phyloP scores from a whole-genome alignment of 1,139 yeast genomes.

The Geotrichum reessii region DNA sequence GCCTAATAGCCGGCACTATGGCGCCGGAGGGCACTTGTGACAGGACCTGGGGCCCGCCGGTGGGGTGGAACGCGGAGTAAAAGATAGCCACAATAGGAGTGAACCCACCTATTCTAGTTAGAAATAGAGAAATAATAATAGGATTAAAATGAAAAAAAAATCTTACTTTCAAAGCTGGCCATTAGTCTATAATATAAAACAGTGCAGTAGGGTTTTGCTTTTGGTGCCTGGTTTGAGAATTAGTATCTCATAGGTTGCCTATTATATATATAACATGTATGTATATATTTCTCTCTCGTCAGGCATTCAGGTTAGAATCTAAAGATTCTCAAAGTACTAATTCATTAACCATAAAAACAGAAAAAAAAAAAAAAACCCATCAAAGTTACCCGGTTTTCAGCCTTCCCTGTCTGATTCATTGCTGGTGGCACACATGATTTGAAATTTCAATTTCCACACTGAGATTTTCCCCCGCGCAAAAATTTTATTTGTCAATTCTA shows the following conservation, averaged over 20 bases:
- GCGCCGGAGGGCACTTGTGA: conserved; percentile 81
- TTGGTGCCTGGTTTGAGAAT: no score
- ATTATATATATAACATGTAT: no score
- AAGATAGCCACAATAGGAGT: conserved; percentile 82
- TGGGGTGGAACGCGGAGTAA: conserved; percentile 89
- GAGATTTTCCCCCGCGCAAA: conserved; percentile 8
- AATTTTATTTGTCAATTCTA: not conserved
- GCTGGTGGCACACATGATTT: conserved; percentile 5
- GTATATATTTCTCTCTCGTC: no score
- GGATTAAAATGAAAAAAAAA: not conserved
- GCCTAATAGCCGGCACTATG: conserved; percentile 39
- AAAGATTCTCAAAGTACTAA: not conserved
- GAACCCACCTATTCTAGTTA: conserved; percentile 47
- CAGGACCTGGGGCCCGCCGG: conserved; percentile 90
- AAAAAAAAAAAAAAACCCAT: no score
- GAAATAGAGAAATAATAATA: not conserved
- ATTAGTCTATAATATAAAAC: not conserved
- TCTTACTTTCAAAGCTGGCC: conserved; percentile 15
- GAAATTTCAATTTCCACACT: not conserved
- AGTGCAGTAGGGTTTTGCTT: no score
- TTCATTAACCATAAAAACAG: not conserved
- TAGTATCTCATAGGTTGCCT: no score
- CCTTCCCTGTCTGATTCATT: not conserved
- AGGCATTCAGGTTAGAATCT: no score
- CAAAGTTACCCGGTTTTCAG: conserved; percentile 7